Base-by-base conservation (phyloP, 768 basidiomycete species). In the Suillus spraguei region DNA sequence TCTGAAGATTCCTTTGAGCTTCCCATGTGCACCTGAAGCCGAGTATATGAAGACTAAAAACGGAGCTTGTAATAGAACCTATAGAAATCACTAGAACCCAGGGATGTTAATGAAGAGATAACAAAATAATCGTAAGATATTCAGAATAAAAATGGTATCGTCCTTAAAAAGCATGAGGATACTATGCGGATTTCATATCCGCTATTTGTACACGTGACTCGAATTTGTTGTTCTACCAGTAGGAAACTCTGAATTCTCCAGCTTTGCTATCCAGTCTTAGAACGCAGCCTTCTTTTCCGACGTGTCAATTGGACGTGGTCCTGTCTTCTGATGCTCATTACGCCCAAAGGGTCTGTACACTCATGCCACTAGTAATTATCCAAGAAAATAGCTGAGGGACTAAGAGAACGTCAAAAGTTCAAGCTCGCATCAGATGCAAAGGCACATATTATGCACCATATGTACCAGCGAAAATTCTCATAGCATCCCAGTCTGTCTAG, bases 1-100 rank as follows among this genome's bases (percentile, higher is more conserved):
- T 76, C 71, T 32, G 62, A 60, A n/a, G 49, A 49, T 22, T 44
- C 63, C n/a, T 64, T 64, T 44, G 60, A 41, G 20, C 47, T 64
- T 50, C 42, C 53, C 65, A 66, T 66, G 49, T 16, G n/a, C 16
- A 20, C 53, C 32, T 38, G 20, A 58, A 22, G 5, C 36, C 53
- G 24, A 59, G 53, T 58, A 35, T 14, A 33, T 1, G 11, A 59
- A 59, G 4, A 17, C 20, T 35, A 32, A 56, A 53, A 59, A 60
- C 17, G 36, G 36, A 59, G 44, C 20, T 33, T 60, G 39, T 58
- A 17, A 10, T 20, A 41, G 11, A 13, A 20, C 20, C 20, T 20
- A 28, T 28, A 28, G 28, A 28, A 28, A 4, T 28, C 28, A 28
- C 28, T 28, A 28, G 28, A 28, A 28, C 28, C 28, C 2, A 4